A percentile compares a stretch with the other conserved stretches of the same genome.
phyloP scores from a whole-genome alignment of 768 basidiomycete genomes.

The Suillus spraguei region DNA sequence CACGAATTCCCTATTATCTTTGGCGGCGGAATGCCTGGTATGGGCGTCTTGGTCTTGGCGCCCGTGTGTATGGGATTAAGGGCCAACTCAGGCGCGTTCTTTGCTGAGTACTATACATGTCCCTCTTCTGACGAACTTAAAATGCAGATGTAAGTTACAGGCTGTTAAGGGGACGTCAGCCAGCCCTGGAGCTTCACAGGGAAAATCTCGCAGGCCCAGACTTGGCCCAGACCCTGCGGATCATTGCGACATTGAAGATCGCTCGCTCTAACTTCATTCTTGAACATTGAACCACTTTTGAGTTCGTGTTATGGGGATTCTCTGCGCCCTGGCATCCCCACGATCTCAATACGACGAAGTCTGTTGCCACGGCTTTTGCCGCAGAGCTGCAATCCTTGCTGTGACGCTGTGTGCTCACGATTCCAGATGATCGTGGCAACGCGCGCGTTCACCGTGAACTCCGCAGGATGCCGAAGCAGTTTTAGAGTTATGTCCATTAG shows the following conservation, averaged over 20 bases:
- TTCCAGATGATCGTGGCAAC: background rate
- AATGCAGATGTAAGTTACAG: background rate
- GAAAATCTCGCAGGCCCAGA: slow-evolving; percentile 1
- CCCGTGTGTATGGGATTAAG: background rate
- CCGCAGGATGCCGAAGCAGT: background rate
- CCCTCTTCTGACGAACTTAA: background rate
- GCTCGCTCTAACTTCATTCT: slow-evolving; percentile 2
- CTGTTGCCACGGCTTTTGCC: slow-evolving; percentile 2
- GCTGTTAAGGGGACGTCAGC: slow-evolving; percentile 1
- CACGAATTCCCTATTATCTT: background rate
- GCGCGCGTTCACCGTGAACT: background rate
- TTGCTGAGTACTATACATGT: background rate
- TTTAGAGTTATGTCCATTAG: slow-evolving; percentile 5
- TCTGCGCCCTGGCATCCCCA: background rate
- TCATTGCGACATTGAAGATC: background rate
- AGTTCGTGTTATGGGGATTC: background rate
- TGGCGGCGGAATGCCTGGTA: background rate
- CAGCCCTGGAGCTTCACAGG: slow-evolving; percentile 6
- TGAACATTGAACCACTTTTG: background rate
- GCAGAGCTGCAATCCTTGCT: background rate
- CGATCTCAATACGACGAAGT: background rate
- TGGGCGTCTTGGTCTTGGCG: background rate
- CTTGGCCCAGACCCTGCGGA: background rate
- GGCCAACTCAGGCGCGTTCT: background rate
- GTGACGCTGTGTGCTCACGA: background rate